Conservation (phyloP, 768 basidiomycete genomes). For the Leccinum variicolor region DNA sequence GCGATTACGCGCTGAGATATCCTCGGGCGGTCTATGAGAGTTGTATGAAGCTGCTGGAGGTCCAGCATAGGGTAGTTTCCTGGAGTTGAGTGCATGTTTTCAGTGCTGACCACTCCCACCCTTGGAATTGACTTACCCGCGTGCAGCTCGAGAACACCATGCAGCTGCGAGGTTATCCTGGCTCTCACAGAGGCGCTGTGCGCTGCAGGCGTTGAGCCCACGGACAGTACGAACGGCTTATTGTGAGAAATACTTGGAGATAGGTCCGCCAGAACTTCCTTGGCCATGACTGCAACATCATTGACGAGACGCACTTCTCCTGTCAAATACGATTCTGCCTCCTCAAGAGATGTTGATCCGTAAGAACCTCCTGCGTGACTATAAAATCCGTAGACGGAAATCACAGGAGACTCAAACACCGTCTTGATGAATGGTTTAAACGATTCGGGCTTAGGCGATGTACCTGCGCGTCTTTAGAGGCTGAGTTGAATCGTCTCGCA, state of each 20-base stretch:
- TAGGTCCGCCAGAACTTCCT: constrained; percentile 42
- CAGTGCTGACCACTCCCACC: background rate
- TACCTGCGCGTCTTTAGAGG: constrained; percentile 65
- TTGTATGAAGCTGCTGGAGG: constrained; percentile 78
- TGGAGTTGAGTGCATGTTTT: constrained; percentile 19
- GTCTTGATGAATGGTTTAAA: constrained; percentile 55
- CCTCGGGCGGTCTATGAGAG: constrained; percentile 49
- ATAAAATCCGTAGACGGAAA: constrained; percentile 81
- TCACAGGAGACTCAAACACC: constrained; percentile 49
- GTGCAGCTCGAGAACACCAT: constrained; percentile 70
- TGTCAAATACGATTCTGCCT: constrained; percentile 65
- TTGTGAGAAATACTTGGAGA: constrained; percentile 32
- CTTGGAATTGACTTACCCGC: constrained; percentile 46
- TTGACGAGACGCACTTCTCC: constrained; percentile 72
- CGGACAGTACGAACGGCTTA: constrained; percentile 65
- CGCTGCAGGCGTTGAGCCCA: constrained; percentile 87
- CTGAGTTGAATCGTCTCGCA: constrained; percentile 9
- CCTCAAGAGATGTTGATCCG: constrained; percentile 61
- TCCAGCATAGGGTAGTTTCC: constrained; percentile 84
- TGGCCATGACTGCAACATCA: constrained; percentile 53
- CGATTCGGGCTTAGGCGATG: constrained; percentile 46
- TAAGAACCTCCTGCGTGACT: constrained; percentile 78
- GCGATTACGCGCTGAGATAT: constrained; percentile 70
- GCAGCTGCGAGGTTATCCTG: constrained; percentile 44
- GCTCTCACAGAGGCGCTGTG: constrained; percentile 65